Base-by-base conservation (phyloP, 495 filamentous ascomycete genomes). In the Trichocladium antarcticum region DNA sequence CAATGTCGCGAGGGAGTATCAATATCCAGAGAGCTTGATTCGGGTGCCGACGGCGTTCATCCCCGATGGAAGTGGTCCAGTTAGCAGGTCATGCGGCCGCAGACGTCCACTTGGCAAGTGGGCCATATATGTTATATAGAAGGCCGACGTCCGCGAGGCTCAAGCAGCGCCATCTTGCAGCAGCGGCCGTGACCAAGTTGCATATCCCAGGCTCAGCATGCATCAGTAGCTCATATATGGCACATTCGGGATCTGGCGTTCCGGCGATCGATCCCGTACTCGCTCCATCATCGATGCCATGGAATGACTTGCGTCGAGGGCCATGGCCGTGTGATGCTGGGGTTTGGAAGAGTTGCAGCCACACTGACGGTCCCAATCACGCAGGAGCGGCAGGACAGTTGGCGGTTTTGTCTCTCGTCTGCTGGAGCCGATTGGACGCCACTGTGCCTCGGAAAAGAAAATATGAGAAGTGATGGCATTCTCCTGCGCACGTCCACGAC, bases 151-250 rank as follows among this genome's bases (percentile, higher is more conserved):
- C 8, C 24, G 8, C 8, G 24, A 27, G 24, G 24, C 24, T 48
- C 27, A 37, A 44, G 19, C 11, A 39, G 11, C 8, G n/a, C 29
- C 11, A 53, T 53, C 51, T 53, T 48, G 51, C 51, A 53, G 51
- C 32, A 37, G 46, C 34, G 19, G 29, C 40, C 10, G 16, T 38
- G 50, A 47, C 47, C 50, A 17, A 20, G n/a, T 16, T 37, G 29
- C 20, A 14, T 47, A 7, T 3, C 24, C 7, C 22, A 10, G 5
- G 3, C 12, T 34, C 31, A 22, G 24, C 29, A 19, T 47, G 36
- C 44, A 37, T 27, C 21, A 15, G 31, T 39, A 21, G 22, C 43
- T 39, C 17, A 42, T n/a, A n/a, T n/a, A n/a, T 42, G 6, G 12
- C 6, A 14, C 8, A 21, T 17, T 16, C 37, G 8, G 20, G 7